Conservation (phyloP, 352 stramenopile genomes). For the Globisporangium abappressorium region DNA sequence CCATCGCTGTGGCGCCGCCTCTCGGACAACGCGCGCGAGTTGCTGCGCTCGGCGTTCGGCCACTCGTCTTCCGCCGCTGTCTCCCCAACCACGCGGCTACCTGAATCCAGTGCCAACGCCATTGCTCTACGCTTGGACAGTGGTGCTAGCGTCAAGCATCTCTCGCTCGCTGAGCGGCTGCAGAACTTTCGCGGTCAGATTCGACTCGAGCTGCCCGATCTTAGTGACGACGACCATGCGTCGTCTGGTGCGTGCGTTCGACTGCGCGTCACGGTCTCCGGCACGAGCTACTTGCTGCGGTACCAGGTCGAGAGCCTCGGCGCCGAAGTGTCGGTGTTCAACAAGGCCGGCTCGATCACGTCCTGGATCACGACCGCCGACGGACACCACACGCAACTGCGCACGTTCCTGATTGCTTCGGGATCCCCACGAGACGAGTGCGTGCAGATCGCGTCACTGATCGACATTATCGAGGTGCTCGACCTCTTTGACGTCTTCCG, state of each 20-base stretch:
- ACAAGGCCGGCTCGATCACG: slow-evolving; percentile 31
- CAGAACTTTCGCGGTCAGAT: slow-evolving; percentile 47
- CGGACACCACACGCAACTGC: slow-evolving; percentile 37
- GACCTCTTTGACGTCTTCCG: slow-evolving; percentile 46
- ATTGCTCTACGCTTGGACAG: neutral
- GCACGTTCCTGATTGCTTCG: slow-evolving; percentile 23
- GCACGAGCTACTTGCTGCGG: slow-evolving; percentile 36
- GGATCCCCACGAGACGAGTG: slow-evolving; percentile 13
- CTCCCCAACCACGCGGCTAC: neutral
- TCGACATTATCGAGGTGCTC: slow-evolving; percentile 43
- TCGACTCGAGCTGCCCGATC: slow-evolving; percentile 31
- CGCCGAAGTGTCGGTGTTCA: slow-evolving; percentile 45
- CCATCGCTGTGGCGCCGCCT: slow-evolving; percentile 44
- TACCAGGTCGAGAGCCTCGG: slow-evolving; percentile 38
- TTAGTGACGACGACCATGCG: neutral
- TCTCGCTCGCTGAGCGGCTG: slow-evolving; percentile 35
- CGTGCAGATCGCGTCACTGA: slow-evolving; percentile 31
- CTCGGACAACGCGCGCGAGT: slow-evolving; percentile 55
- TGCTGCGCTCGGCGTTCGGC: slow-evolving; percentile 40
- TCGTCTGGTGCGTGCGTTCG: slow-evolving; percentile 15
- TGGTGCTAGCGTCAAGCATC: slow-evolving; percentile 14
- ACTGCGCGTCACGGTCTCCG: slow-evolving; percentile 32
- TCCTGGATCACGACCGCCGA: slow-evolving; percentile 46
- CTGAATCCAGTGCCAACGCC: neutral
- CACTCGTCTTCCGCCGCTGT: neutral